A percentile compares a stretch with the other conserved stretches of the same genome.
phyloP scores from a whole-genome alignment of 2,329 filamentous ascomycete species.

The Ascochyta viciae-villosae region DNA sequence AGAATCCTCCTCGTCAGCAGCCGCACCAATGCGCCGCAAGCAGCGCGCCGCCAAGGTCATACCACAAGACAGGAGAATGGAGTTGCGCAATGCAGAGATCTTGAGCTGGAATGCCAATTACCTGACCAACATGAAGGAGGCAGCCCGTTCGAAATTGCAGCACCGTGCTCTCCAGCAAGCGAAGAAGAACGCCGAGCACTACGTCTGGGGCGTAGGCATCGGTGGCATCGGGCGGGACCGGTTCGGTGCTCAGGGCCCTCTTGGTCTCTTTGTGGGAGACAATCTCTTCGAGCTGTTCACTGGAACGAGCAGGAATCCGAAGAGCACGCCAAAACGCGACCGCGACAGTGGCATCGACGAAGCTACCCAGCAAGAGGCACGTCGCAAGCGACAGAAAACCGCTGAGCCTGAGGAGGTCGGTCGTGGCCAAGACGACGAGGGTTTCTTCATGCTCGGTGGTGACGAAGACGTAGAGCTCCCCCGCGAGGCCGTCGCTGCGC shows the following conservation, averaged over 20 bases:
- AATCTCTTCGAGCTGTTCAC: slow-evolving; percentile 59
- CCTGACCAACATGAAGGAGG: slow-evolving; percentile 64
- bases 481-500: slow-evolving; percentile 69
- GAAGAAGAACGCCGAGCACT: slow-evolving; percentile 69
- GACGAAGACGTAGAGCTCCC: slow-evolving; percentile 71
- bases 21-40: slow-evolving; percentile 51
- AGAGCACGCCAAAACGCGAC: slow-evolving; percentile 40
- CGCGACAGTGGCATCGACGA: slow-evolving; percentile 46
- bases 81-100: slow-evolving; percentile 64
- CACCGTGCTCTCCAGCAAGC: slow-evolving; percentile 55
- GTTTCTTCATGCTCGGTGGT: slow-evolving; percentile 32
- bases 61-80: slow-evolving; percentile 56
- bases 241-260: slow-evolving; percentile 47
- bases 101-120: slow-evolving; percentile 66
- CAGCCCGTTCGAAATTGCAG: slow-evolving; percentile 53
- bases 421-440: slow-evolving; percentile 47
- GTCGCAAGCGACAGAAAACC: slow-evolving; percentile 42
- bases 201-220: slow-evolving; percentile 65
- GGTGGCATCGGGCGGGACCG: slow-evolving; percentile 58
- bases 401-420: slow-evolving; percentile 43
- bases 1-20: slow-evolving; percentile 48
- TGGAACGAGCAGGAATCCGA: slow-evolving; percentile 42
- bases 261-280: slow-evolving; percentile 66
- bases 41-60: slow-evolving; percentile 51
- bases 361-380: slow-evolving; percentile 41